Evolutionary conservation across 139 green algal species (phyloP).

Genomic region (Chlorella sp.): DNA sequence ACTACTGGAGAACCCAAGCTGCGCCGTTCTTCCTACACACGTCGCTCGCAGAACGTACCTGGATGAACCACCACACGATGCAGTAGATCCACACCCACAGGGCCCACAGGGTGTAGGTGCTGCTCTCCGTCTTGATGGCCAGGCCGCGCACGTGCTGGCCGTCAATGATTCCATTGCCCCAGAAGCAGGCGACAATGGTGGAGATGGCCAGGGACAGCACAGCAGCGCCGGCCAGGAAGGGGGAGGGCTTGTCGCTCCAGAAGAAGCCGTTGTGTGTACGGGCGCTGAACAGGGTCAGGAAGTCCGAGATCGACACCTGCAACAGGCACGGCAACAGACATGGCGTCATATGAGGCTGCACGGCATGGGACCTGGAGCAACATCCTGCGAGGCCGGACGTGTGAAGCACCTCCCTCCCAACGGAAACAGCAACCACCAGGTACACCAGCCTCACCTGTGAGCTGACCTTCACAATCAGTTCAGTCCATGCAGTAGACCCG

Average conservation of each 20-base stretch:
- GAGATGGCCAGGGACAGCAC: constrained; percentile 39
- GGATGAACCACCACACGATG: constrained; percentile 71
- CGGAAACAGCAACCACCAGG: too few species aligned
- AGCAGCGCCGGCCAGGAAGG: constrained; percentile 21
- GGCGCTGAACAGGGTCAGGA: constrained; percentile 78
- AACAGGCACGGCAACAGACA: too few species aligned
- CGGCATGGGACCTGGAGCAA: too few species aligned
- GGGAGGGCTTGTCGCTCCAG: constrained; percentile 41
- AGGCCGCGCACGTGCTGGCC: constrained; percentile 33
- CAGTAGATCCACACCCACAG: constrained; percentile 83
- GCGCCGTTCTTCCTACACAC: not conserved
- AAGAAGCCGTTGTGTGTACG: constrained; percentile 69
- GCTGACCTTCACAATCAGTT: too few species aligned
- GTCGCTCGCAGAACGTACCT: constrained; percentile 23
- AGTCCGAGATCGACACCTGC: constrained; percentile 68
- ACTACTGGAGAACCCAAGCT: not conserved
- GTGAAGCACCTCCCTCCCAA: too few species aligned
- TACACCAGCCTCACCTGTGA: too few species aligned
- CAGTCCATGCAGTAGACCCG: too few species aligned
- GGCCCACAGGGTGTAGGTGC: constrained; percentile 34
- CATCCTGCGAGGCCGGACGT: too few species aligned
- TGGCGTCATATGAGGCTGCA: too few species aligned
- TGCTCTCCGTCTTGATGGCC: constrained; percentile 1
- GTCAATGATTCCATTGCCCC: constrained; percentile 46
- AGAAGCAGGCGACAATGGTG: constrained; percentile 61